phyloP scores from a whole-genome alignment of 192 early-diverging fungal genomes.

The Umbelopsis sp. region DNA sequence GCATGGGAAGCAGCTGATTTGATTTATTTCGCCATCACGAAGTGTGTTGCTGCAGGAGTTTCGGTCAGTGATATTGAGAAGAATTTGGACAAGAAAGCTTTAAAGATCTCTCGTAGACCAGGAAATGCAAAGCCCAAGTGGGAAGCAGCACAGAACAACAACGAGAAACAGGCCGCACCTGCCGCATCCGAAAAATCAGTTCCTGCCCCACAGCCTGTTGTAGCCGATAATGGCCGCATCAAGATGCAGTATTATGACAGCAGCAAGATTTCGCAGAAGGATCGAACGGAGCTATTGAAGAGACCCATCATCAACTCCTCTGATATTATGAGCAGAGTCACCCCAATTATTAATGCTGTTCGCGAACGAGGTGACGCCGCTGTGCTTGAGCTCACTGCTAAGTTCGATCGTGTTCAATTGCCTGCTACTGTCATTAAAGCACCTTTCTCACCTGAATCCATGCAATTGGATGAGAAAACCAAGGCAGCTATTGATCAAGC shows the following conservation, averaged over 20 bases:
- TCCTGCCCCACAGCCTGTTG: conserved; percentile 31
- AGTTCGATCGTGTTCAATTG: conserved; percentile 89
- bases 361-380: conserved; percentile 83
- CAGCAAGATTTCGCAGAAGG: conserved; percentile 45
- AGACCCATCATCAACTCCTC: conserved; percentile 92
- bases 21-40: conserved; percentile 92
- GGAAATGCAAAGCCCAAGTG: conserved; percentile 94
- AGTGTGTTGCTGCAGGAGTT: conserved; percentile 83
- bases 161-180: conserved; percentile 24
- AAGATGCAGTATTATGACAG: conserved; percentile 73
- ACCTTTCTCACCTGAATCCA: conserved; percentile 72
- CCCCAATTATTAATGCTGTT: conserved; percentile 89
- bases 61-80: conserved; percentile 83
- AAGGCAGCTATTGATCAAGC: conserved; percentile 91
- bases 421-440: conserved; percentile 72
- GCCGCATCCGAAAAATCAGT: conserved; percentile 21
- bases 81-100: conserved; percentile 80
- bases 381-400: conserved; percentile 78
- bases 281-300: conserved; percentile 69
- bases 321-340: conserved; percentile 85
- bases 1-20: conserved; percentile 96
- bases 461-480: conserved; percentile 62
- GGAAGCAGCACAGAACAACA: conserved; percentile 30
- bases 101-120: conserved; percentile 82
- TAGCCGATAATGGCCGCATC: conserved; percentile 58